Percentiles rank a stretch among this genome's conserved stretches.
These are phyloP conservation scores for Rickenella mellea DNA, from an alignment of 768 basidiomycete genomes.

Conservation along the genomic window DNA sequence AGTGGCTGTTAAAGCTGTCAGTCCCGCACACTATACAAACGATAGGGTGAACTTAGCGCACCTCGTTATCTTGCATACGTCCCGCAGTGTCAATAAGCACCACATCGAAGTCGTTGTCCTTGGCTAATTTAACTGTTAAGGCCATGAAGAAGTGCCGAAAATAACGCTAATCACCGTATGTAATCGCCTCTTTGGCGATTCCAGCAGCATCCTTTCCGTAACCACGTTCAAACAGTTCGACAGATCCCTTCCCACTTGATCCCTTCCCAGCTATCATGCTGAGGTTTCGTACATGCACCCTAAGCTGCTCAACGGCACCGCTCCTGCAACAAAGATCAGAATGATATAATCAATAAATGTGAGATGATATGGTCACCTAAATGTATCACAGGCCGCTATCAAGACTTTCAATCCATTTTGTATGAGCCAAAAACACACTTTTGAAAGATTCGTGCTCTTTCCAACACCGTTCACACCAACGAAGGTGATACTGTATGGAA, in stretches of 20 bases:
- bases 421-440: conserved; percentile 98
- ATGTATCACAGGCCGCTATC: conserved; percentile 98
- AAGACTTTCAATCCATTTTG: conserved; percentile 90
- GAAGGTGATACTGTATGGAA: conserved; percentile 90
- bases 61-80: conserved; percentile 99
- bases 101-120: conserved; percentile 88
- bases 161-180: conserved; percentile 68
- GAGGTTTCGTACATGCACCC: conserved; percentile 93
- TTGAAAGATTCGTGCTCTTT: conserved; percentile 95
- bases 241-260: conserved; percentile 56
- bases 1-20: conserved; percentile 48
- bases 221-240: conserved; percentile 92
- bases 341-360: not conserved
- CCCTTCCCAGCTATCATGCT: conserved; percentile 72
- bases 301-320: conserved; percentile 95
- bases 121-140: conserved; percentile 35
- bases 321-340: conserved; percentile 39
- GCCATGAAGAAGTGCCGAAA: not conserved
- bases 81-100: conserved; percentile 98
- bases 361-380: conserved; percentile 53
- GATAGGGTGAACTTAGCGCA: conserved; percentile 19
- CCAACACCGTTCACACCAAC: conserved; percentile 99
- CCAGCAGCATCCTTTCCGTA: conserved; percentile 99
- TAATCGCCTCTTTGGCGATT: conserved; percentile 92
- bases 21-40: not conserved